Evolutionary conservation across 768 basidiomycete species (phyloP), one percentile per base, ranked within the genome.

Genomic region (Plicaturopsis crispa): DNA sequence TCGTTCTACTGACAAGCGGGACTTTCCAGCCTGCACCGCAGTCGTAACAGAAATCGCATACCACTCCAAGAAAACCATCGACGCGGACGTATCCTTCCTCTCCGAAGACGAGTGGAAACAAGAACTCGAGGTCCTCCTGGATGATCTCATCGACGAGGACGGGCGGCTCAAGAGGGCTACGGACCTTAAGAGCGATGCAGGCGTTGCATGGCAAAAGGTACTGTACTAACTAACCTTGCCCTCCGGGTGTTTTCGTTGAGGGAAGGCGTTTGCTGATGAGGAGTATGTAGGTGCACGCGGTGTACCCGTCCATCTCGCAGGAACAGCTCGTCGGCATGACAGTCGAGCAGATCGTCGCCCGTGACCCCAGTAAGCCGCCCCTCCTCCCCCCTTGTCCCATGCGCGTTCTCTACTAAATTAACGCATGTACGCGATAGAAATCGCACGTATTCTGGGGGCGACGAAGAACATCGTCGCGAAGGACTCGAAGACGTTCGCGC

Each of bases 41-140:
- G 75, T 78, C 19, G 76, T 79, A 3, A 80, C 78, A 0, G 76
- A 79, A 48, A 69, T 80, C 17, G 56, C 66, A 0, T 73, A 78
- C 45, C 76, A 80, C 44, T 55, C 58, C 19, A 72, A 76, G 49
- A 49, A 56, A 18, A 75, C 69, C 1, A 73, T 81, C 30, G 72
- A 75, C 22, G 78, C 69, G 2, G 75, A 78, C 36, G 67, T 80
- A 4, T 71, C 73, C 0, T 81, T 80, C 49, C 55, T 81, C 21
- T 65, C 71, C 0, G 63, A 66, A 43, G 49, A 48, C 0, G 78
- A 81, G 52, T 81, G 79, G 79, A 60, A 60, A 36, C 66, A 67
- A 26, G 78, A 81, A 47, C 56, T 81, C 3, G 53, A 51, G 10
- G 62, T 77, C n/a, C 63, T 81, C 6, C 55, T 77, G 3, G 61